These are phyloP conservation scores for Boeremia exigua DNA, from an alignment of 2,329 filamentous ascomycete species.

Conservation along the genomic window DNA sequence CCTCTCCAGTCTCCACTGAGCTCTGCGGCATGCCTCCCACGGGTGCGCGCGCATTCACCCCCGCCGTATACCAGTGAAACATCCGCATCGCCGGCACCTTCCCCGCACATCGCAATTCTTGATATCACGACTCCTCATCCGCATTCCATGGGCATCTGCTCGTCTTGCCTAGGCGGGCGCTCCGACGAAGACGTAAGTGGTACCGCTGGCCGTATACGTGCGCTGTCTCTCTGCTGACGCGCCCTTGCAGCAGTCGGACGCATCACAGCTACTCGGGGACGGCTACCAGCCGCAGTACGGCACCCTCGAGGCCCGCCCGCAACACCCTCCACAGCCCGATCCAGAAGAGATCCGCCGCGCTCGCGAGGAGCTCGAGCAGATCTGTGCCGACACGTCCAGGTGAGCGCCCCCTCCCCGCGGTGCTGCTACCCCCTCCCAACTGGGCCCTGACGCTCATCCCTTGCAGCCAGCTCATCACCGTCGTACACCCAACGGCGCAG, in stretches of 20 bases:
- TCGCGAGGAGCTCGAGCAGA: slow-evolving; percentile 56
- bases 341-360: slow-evolving; percentile 57
- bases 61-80: slow-evolving; percentile 7
- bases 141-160: slow-evolving; percentile 56
- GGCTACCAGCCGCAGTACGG: slow-evolving; percentile 54
- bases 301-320: slow-evolving; percentile 36
- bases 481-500: slow-evolving; percentile 53
- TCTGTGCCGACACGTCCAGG: slow-evolving; percentile 55
- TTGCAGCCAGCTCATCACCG: slow-evolving; percentile 58
- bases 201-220: slow-evolving; percentile 8
- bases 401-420: slow-evolving; percentile 42
- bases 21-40: slow-evolving; percentile 22
- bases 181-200: slow-evolving; percentile 53
- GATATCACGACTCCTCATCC: slow-evolving; percentile 6
- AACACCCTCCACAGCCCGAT: slow-evolving; percentile 51
- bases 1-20: slow-evolving; percentile 16
- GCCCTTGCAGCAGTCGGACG: slow-evolving; percentile 52
- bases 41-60: slow-evolving; percentile 12
- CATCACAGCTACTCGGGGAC: slow-evolving; percentile 55
- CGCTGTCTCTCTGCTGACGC: slow-evolving; percentile 28
- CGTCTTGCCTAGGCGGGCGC: slow-evolving; percentile 55
- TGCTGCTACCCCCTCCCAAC: slow-evolving; percentile 2
- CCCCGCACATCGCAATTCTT: slow-evolving; percentile 5
- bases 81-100: slow-evolving; percentile 6
- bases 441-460: slow-evolving; percentile 27